phyloP scores from a whole-genome alignment of 495 filamentous ascomycete species.

The Penicillium tannophilum region DNA sequence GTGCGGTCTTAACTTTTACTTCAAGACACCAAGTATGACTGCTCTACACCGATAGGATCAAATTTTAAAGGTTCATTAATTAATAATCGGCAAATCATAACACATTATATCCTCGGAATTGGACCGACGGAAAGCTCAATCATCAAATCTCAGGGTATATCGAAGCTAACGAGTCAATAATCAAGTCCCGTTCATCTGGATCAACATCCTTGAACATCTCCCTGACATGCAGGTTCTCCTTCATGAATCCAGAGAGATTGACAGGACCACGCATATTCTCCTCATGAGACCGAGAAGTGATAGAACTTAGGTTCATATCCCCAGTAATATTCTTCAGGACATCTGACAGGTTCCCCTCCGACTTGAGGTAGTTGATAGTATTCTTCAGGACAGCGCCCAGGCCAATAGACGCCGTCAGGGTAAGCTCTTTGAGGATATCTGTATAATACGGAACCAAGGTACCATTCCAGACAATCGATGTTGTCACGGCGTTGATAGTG shows the following conservation, averaged over 20 bases:
- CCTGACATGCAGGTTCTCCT: constrained; percentile 17
- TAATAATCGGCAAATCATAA: background rate
- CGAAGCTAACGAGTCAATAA: constrained; percentile 19
- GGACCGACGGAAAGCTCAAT: background rate
- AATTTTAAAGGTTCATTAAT: background rate
- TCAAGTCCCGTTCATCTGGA: constrained; percentile 16
- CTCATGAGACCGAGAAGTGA: background rate
- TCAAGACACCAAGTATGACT: too few species aligned
- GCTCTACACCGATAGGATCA: background rate
- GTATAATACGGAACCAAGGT: constrained; percentile 40
- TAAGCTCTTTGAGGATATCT: constrained; percentile 32
- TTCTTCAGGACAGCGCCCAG: constrained; percentile 35
- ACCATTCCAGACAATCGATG: constrained; percentile 33
- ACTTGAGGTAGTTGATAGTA: constrained; percentile 30
- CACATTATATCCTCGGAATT: background rate
- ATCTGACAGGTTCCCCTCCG: constrained; percentile 7
- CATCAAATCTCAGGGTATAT: background rate
- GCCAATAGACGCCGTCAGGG: constrained; percentile 31
- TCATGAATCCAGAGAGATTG: constrained; percentile 14
- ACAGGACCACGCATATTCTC: constrained; percentile 2
- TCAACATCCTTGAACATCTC: constrained; percentile 20
- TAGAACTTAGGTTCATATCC: background rate
- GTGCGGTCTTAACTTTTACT: too few species aligned
- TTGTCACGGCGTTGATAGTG: constrained; percentile 32
- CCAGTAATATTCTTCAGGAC: constrained; percentile 5